Evolutionary conservation across 768 basidiomycete species (phyloP), one percentile per base, ranked within the genome.

Genomic region (Cyclocybe aegerita): DNA sequence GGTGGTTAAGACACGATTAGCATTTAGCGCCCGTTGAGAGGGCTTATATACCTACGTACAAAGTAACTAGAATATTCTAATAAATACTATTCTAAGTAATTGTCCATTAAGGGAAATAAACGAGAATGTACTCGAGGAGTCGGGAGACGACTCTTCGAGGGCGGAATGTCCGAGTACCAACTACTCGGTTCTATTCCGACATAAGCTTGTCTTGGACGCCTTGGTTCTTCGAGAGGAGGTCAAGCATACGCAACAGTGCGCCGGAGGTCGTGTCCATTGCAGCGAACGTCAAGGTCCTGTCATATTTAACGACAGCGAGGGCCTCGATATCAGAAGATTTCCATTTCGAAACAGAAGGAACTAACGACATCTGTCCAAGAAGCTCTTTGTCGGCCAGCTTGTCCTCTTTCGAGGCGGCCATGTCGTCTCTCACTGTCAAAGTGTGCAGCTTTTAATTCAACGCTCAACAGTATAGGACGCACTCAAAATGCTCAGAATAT

Each of bases 401-500:
- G 38, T 69, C 68, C 17, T 61, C 59, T 30, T 65, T 65, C 9
- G 55, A 52, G 4, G 65, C 64, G 12, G 60, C 54, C 35, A 65
- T 58, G 50, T 75, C 76, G 7, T 65, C 72, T 53, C 64, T 65
- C 49, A 77, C 75, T 77, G 23, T 23, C 23, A 23, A 23, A 23
- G 4, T 4, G 23, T 4, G 39, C n/a, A 11, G 9, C 17, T 16
- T 9, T 23, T 30, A 32, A 5, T n/a, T 35, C 31, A 10, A 34
- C 38, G 23, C 37, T 38, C 10, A 2, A 37, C 29, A 30, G 39
- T 42, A 16, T 48, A 12, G 29, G 14, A 47, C 74, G 31, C 55
- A 79, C 77, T 50, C 16, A 78, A 55, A 15, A 76, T 60, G 51
- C 73, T 78, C 58, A 78, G 67, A 11, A 79, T 66, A 52, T 78